Evolutionary conservation across 148 eudicot species (phyloP).

Genomic region (Talinum fruticosum): DNA sequence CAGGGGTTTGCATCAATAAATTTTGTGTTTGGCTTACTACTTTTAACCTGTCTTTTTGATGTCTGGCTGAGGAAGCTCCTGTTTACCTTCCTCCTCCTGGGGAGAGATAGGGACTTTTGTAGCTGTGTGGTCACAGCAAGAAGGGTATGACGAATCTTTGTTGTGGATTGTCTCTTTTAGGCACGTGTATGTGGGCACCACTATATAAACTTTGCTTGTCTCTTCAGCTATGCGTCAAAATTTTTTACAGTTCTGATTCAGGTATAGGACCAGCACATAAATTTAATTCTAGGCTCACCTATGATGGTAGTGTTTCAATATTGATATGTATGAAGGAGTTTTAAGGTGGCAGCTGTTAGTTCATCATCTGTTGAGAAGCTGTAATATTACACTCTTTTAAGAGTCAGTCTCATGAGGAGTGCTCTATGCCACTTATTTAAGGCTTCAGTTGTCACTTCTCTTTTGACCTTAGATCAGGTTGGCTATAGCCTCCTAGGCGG

Average conservation of each 20-base stretch:
- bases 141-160: neutral
- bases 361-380: neutral
- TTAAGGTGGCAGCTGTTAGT: neutral
- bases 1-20: neutral
- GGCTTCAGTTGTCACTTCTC: neutral
- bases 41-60: neutral
- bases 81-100: neutral
- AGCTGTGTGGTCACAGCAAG: neutral
- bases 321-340: neutral
- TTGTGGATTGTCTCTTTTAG: too few species aligned
- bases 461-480: too few species aligned
- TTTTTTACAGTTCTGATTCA: neutral
- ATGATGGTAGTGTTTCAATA: neutral
- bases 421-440: neutral
- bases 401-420: neutral
- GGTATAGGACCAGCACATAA: neutral
- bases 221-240: neutral
- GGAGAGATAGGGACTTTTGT: neutral
- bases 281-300: neutral
- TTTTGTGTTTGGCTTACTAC: neutral
- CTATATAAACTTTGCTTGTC: neutral
- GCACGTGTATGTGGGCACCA: too few species aligned
- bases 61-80: neutral
- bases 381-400: neutral
- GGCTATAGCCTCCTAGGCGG: neutral